Evolutionary conservation across 495 filamentous ascomycete genomes (phyloP).

Genomic region (Neurospora sp.): DNA sequence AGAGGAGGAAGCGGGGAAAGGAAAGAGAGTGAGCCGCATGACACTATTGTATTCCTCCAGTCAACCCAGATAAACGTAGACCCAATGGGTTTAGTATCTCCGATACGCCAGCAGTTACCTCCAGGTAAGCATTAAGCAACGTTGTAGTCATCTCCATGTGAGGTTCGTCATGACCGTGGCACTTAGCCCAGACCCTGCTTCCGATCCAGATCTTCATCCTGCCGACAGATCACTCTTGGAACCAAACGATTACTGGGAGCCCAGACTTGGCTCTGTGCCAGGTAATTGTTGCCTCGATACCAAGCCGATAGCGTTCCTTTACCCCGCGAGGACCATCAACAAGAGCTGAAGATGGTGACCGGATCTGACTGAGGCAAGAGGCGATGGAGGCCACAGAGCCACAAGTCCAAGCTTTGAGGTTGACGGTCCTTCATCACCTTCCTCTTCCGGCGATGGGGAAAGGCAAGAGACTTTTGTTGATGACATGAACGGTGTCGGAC

Average conservation of each 20-base stretch:
- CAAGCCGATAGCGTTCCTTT: background rate
- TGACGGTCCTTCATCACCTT: background rate
- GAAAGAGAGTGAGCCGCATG: background rate
- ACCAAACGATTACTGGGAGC: too few species aligned
- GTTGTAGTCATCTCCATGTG: background rate
- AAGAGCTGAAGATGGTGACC: background rate
- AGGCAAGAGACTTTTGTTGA: background rate
- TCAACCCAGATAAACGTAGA: background rate
- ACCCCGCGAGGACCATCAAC: background rate
- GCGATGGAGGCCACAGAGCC: background rate
- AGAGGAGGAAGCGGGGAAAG: background rate
- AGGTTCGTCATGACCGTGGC: too few species aligned
- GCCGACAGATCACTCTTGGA: too few species aligned
- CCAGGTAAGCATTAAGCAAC: background rate
- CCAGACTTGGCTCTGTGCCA: background rate
- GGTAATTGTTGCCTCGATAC: background rate
- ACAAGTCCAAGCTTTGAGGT: background rate
- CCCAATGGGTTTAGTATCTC: background rate
- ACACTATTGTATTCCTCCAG: background rate
- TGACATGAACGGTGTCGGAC: background rate
- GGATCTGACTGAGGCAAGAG: background rate
- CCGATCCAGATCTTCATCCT: too few species aligned
- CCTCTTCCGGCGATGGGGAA: background rate
- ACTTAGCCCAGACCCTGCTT: too few species aligned
- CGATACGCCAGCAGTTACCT: background rate